Base-by-base conservation (phyloP, 139 green algal species). In the Picochlorum sp. region DNA sequence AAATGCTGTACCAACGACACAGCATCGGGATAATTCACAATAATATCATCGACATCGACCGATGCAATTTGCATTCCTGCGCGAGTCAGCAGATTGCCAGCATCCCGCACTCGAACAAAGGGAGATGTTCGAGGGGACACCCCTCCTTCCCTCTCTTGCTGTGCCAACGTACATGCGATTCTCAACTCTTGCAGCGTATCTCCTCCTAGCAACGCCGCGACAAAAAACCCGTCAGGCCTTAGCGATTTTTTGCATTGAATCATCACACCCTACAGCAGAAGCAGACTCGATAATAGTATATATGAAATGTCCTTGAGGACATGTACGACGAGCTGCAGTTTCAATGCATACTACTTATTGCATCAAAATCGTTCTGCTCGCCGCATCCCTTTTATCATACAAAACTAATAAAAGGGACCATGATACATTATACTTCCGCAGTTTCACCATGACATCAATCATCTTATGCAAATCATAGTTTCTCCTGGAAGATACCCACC, bases 111-210 rank as follows among this genome's bases (percentile, higher is more conserved):
- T 75, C 86, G 78, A 7, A 75, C 86, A 7, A 94, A 70, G 5
- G 87, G 87, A 9, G 88, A 92, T 3, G 90, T 71, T 14, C 88
- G 63, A 13, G 77, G 66, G 4, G 81, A 90, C 2, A 95, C 78
- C n/a, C 87, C 87, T 18, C 88, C 88, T 72, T 95, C 81, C 6
- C 79, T 38, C 62, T 94, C 86, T 56, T 86, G 67, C 64, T 95
- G 81, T 21, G 88, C 87, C 21, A 94, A 55, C 4, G 74, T 75
- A 57, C 81, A 90, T 0, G 82, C 76, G 11, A 92, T 90, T 9
- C 87, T 71, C 21, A 95, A 57, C 75, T 95, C 87, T 54, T 83
- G 81, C 34, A 94, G 73, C 2, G 88, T 95, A n/a, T 83, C 70
- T 18, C 87, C 87, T 16, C 87, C 86, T 13, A 90, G 68, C 72